Percentiles rank a stretch among this genome's conserved stretches.
Evolutionary conservation across 768 basidiomycete genomes (phyloP).

Genomic region (Termitomyces sp.): DNA sequence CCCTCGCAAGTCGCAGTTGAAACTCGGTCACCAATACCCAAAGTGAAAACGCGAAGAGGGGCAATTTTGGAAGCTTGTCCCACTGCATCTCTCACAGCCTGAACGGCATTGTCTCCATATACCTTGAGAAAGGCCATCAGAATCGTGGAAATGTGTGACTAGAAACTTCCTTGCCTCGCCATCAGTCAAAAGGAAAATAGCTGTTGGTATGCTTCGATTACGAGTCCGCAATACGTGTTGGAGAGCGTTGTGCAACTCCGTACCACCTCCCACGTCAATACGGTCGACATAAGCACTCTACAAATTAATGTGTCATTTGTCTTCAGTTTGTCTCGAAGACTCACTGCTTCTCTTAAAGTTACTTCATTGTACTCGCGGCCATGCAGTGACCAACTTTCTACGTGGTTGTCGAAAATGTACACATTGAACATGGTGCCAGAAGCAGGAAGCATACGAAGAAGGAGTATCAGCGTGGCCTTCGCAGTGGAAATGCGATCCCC

Average conservation of each 20-base stretch:
- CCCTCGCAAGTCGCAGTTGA: constrained; percentile 48
- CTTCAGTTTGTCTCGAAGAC: constrained; percentile 9
- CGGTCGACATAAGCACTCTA: constrained; percentile 33
- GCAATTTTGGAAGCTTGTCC: constrained; percentile 19
- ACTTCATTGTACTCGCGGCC: constrained; percentile 28
- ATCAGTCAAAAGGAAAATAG: constrained; percentile 55
- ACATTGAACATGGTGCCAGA: constrained; percentile 47
- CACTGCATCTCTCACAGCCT: constrained; percentile 27
- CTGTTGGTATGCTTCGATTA: constrained; percentile 31
- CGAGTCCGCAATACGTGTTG: constrained; percentile 30
- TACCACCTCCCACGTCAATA: constrained; percentile 47
- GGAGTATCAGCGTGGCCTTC: constrained; percentile 37
- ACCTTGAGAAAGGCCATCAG: constrained; percentile 10
- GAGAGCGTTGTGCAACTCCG: constrained; percentile 42
- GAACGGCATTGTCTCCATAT: constrained; percentile 16
- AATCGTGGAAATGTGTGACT: not conserved
- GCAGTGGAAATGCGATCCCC: constrained; percentile 37
- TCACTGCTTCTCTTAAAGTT: constrained; percentile 31
- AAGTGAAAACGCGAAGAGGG: constrained; percentile 46
- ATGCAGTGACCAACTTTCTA: constrained; percentile 26
- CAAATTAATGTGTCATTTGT: not conserved
- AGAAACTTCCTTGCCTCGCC: constrained; percentile 33
- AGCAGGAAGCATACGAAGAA: constrained; percentile 45
- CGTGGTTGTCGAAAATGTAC: constrained; percentile 41
- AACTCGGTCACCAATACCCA: constrained; percentile 49